Base-by-base conservation (phyloP, 176 grass and related monocot species). In the Eremochloa ophiuroides region DNA sequence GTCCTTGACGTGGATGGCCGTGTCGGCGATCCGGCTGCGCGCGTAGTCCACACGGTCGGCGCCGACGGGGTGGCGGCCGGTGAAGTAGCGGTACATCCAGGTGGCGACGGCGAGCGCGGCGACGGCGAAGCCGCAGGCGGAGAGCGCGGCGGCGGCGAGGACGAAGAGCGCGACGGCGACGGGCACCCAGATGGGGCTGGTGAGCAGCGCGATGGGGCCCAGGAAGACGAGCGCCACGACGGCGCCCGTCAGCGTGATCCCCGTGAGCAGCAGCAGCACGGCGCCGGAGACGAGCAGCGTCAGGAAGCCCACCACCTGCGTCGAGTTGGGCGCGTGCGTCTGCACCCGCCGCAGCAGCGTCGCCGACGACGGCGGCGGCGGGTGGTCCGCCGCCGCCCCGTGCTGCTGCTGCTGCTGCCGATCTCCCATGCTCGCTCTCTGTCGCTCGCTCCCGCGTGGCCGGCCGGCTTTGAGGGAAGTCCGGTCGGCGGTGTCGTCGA, bases 141-240 rank as follows among this genome's bases (percentile, higher is more conserved):
- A 99, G 76, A 99, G 66, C 55, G 78, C 75, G 0, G 73, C 87
- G 20, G 83, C 89, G 42, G 27, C 76, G 71, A 87, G 15, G 5
- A 87, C 79, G 66, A 87, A 80, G 64, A 90, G 64, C 23, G 74
- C 66, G 50, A 87, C 4, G 11, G 60, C 87, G 43, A 91, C 60
- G 17, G 96, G 96, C 76, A 99, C 84, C 96, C 96, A 99, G 62
- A 99, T 86, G 6, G 96, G 96, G 91, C 93, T 95, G 16, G 96
- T 93, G 25, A 99, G 76, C 25, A 99, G 93, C 16, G 92, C 68
- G 10, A 99, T 65, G 16, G 93, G 93, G 23, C 82, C 87, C 10
- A 99, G 77, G 87, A 99, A 87, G 73, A 91, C 70, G 35, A 95
- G 85, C 34, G 74, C 91, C 18, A 88, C 65, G 4, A 95, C 84